Evolutionary conservation across 2,329 filamentous ascomycete species (phyloP).

Genomic region (Beauveria sp.): DNA sequence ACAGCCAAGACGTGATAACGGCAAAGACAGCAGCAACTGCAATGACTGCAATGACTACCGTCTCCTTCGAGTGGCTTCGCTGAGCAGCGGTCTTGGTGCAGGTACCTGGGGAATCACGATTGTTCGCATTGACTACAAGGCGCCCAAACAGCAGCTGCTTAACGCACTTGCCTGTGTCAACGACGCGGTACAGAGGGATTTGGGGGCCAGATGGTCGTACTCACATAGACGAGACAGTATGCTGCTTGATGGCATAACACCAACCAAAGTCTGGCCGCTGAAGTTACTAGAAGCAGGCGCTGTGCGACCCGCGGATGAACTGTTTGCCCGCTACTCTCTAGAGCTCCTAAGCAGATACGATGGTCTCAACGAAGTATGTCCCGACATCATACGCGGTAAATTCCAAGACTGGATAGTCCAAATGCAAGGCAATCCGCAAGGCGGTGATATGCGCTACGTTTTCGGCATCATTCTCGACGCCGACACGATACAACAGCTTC

Average conservation of each 20-base stretch:
- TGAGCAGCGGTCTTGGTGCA: background rate
- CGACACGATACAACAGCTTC: background rate
- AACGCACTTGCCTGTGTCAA: slow-evolving; percentile 1
- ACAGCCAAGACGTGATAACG: background rate
- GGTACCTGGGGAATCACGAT: background rate
- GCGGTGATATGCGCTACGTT: slow-evolving; percentile 7
- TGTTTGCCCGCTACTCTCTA: background rate
- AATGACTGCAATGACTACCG: background rate
- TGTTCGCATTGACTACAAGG: background rate
- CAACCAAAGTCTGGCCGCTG: background rate
- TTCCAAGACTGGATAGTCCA: background rate
- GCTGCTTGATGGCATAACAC: background rate
- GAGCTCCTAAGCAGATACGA: background rate
- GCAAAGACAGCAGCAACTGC: background rate
- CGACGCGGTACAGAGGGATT: background rate
- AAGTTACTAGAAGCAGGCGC: background rate
- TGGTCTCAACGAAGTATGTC: background rate
- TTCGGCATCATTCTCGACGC: background rate
- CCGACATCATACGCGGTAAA: background rate
- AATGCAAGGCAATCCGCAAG: background rate
- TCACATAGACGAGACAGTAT: background rate
- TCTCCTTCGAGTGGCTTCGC: background rate
- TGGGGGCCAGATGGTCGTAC: background rate
- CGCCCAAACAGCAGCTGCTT: background rate
- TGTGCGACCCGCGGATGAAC: background rate